Evolutionary conservation across 495 filamentous ascomycete genomes (phyloP).

Genomic region (Trypethelium eluteriae): DNA sequence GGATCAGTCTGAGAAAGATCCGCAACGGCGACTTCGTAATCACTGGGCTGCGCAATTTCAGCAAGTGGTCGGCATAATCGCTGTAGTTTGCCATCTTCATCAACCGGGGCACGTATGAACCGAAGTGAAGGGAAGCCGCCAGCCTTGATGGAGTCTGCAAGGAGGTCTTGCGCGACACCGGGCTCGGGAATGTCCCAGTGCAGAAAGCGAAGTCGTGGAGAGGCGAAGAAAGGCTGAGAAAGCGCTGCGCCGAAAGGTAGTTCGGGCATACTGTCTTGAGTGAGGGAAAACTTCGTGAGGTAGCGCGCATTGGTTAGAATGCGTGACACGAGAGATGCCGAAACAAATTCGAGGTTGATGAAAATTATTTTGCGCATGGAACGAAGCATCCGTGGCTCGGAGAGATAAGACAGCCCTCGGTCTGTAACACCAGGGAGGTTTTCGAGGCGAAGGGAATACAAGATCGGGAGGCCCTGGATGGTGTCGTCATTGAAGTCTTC

Average conservation of each 20-base stretch:
- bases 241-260: constrained; percentile 43
- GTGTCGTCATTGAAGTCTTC: constrained; percentile 66
- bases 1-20: background rate
- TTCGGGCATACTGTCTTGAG: constrained; percentile 59
- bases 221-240: constrained; percentile 64
- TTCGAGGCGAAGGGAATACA: constrained; percentile 68
- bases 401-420: constrained; percentile 64
- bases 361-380: constrained; percentile 28
- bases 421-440: constrained; percentile 71
- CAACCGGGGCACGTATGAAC: constrained; percentile 50
- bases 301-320: constrained; percentile 59
- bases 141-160: constrained; percentile 63
- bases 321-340: constrained; percentile 74
- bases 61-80: constrained; percentile 29
- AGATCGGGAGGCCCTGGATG: constrained; percentile 59
- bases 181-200: constrained; percentile 72
- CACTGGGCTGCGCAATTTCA: constrained; percentile 15
- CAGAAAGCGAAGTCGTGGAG: constrained; percentile 54
- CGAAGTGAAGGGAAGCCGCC: constrained; percentile 64
- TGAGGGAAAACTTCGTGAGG: constrained; percentile 60
- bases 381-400: constrained; percentile 29
- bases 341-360: constrained; percentile 84
- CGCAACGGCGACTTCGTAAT: constrained; percentile 13
- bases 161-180: constrained; percentile 55
- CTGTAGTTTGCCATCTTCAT: constrained; percentile 32